These are phyloP conservation scores for Flaveria ramosissima DNA, from an alignment of 129 eudicot species.

Conservation along the genomic window DNA sequence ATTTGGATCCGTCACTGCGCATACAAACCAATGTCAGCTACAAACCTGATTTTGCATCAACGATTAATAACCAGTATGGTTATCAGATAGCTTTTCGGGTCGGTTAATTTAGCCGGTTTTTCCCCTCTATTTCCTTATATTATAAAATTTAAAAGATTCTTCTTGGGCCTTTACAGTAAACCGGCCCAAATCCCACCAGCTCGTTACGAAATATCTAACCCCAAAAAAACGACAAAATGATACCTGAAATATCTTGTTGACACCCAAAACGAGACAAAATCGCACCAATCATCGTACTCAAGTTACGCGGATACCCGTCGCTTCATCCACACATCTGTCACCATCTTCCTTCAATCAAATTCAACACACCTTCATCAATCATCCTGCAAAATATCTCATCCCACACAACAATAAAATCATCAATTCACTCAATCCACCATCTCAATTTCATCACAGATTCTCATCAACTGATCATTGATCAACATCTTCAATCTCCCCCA, in stretches of 20 bases:
- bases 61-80: too few relatives aligned
- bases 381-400: background rate
- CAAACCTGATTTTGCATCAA: too few relatives aligned
- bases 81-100: too few relatives aligned
- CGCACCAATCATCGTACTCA: conserved; percentile 24
- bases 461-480: too few relatives aligned
- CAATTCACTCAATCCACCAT: background rate
- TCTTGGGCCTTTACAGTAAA: too few relatives aligned
- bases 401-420: background rate
- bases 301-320: conserved; percentile 24
- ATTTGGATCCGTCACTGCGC: too few relatives aligned
- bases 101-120: too few relatives aligned
- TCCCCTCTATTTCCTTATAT: too few relatives aligned
- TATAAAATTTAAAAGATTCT: too few relatives aligned
- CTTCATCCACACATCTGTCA: conserved; percentile 35
- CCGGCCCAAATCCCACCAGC: background rate
- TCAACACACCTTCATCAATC: conserved; percentile 14
- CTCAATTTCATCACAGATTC: too few relatives aligned
- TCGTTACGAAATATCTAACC: background rate
- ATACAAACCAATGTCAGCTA: too few relatives aligned
- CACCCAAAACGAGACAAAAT: background rate
- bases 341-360: background rate
- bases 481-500: too few relatives aligned
- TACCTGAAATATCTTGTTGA: background rate
- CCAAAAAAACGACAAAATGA: conserved; percentile 3